Base-by-base conservation (phyloP, 495 filamentous ascomycete genomes). In the Penicillium argentinense region DNA sequence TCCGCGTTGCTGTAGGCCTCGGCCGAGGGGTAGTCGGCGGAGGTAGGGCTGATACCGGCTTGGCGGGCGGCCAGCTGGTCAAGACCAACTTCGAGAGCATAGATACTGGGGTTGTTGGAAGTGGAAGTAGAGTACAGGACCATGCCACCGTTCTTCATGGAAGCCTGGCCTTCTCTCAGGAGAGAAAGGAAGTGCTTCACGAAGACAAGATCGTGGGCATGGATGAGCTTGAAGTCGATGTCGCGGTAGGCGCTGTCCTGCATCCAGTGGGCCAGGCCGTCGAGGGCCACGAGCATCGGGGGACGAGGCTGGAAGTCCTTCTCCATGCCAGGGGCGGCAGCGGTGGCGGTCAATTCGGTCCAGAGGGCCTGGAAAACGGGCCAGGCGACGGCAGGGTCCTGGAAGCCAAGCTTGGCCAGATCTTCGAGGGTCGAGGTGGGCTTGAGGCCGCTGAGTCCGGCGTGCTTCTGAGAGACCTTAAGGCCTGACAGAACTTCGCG, bases 191-290 rank as follows among this genome's bases (percentile, higher is more conserved):
- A 97, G 42, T 85, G 77, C n/a, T 78, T 74, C 18, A 93, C 75
- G 28, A 96, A 74, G 6, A 79, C 75, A 22, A 98, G 76, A 57
- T 96, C 85, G 68, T 95, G 89, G 13, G 93, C 78, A 74, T 98
- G 93, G 57, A 98, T 87, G 14, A 69, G 78, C 41, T 87, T 73
- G 56, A 78, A 85, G 17, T 82, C 72, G 0, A 81, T 60, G 19
- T 76, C 75, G 41, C 84, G 82, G 68, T 98, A 97, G 16, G 78
- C 75, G 45, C 84, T 85, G n/a, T 72, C 46, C 46, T 74, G 73
- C 88, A 95, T 95, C 71, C 89, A 81, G 69, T 91, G 85, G 27
- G 75, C 73, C 16, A 97, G 71, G 42, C 83, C 83, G 69, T 98
- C 93, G 21, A 96, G 71, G 9, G 80, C 59, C 49, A 97, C 75